Conservation (phyloP, 164 flowering plant species). For the Pachysandra terminalis region DNA sequence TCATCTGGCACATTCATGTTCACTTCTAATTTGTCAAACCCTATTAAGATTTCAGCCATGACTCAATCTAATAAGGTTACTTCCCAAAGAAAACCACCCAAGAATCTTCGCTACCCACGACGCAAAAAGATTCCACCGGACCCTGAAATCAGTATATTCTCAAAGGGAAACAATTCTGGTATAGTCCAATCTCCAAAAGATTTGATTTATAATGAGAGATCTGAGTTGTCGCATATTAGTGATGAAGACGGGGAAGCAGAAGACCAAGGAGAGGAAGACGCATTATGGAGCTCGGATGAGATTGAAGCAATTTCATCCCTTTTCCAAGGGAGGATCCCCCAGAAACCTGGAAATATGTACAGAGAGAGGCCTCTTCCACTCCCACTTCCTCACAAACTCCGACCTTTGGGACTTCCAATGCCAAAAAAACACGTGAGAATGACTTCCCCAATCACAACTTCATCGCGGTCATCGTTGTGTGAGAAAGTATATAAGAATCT, state of each 20-base stretch:
- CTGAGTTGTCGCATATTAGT: not conserved
- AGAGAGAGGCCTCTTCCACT: constrained; percentile 82
- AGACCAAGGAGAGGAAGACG: constrained; percentile 10
- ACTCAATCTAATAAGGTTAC: constrained; percentile 3
- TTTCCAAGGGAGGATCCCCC: constrained; percentile 79
- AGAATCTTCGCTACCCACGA: constrained; percentile 48
- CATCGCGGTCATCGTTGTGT: constrained; percentile 36
- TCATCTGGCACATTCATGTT: not conserved
- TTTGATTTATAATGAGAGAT: not conserved
- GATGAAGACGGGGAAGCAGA: not conserved
- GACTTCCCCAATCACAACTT: constrained; percentile 14
- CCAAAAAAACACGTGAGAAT: constrained; percentile 43
- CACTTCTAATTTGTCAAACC: not conserved
- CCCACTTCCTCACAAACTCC: constrained; percentile 66
- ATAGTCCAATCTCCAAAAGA: constrained; percentile 1
- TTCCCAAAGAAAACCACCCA: constrained; percentile 29
- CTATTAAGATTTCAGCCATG: not conserved
- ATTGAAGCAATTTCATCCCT: constrained; percentile 81
- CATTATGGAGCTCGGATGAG: constrained; percentile 67
- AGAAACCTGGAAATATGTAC: constrained; percentile 65
- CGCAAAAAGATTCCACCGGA: constrained; percentile 47
- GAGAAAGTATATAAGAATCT: constrained; percentile 67
- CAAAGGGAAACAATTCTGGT: constrained; percentile 23
- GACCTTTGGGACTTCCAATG: constrained; percentile 72
- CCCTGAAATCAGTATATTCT: constrained; percentile 25